Percentiles rank a stretch among this genome's conserved stretches.
Evolutionary conservation across 495 filamentous ascomycete genomes (phyloP).

Genomic region (Penicillium cinerascens): DNA sequence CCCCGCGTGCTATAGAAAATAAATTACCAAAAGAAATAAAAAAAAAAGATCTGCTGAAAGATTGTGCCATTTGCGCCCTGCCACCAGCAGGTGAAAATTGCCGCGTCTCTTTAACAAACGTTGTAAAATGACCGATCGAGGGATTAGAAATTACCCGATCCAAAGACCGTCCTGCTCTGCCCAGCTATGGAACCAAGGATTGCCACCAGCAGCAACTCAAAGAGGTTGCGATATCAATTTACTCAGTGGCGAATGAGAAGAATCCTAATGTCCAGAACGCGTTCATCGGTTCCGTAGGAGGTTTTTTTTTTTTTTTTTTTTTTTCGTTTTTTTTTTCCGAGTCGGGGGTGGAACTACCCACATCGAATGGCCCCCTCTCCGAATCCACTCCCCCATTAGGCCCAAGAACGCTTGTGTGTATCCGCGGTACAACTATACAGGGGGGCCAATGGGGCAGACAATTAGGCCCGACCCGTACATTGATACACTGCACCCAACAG

Average conservation of each 20-base stretch:
- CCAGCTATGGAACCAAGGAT: conserved; percentile 3
- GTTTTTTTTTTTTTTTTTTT: too few relatives aligned
- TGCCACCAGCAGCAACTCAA: conserved; percentile 8
- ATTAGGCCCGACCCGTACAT: conserved; percentile 20
- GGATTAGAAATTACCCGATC: conserved; percentile 28
- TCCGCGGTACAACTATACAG: conserved; percentile 25
- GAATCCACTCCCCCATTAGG: conserved; percentile 16
- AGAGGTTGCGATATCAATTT: conserved; percentile 17
- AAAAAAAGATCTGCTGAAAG: conserved; percentile 14
- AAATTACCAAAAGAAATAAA: conserved; percentile 8
- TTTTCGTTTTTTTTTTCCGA: too few relatives aligned
- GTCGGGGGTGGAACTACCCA: conserved; percentile 17
- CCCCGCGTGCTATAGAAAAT: background rate
- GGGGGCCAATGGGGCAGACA: conserved; percentile 26
- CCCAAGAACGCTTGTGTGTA: conserved; percentile 21
- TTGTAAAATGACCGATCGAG: conserved; percentile 9
- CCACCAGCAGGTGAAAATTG: conserved; percentile 8
- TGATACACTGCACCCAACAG: conserved; percentile 27
- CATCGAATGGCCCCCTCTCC: background rate
- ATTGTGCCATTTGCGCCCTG: conserved; percentile 19
- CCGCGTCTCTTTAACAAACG: conserved; percentile 16
- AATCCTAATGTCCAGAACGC: background rate
- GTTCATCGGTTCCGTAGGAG: conserved; percentile 26
- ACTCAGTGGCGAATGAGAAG: conserved; percentile 13
- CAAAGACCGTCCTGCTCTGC: conserved; percentile 11